These are phyloP conservation scores for Aspergillus hiratsukae DNA, from an alignment of 2,329 filamentous ascomycete species.

Conservation along the genomic window DNA sequence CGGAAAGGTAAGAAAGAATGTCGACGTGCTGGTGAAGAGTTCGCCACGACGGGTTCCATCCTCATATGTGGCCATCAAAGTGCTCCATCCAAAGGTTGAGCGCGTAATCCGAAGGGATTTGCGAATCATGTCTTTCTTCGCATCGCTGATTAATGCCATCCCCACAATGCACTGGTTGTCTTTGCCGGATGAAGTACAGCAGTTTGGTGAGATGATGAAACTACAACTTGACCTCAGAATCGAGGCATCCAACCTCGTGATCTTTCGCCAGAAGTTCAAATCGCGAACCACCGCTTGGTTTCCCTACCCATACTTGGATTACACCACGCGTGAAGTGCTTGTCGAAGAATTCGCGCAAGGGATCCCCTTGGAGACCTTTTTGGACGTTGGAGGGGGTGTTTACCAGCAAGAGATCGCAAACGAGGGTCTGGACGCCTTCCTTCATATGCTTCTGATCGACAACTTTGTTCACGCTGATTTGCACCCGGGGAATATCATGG, in stretches of 20 bases:
- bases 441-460: conserved; percentile 94
- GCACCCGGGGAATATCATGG: conserved; percentile 98
- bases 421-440: conserved; percentile 89
- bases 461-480: conserved; percentile 97
- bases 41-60: conserved; percentile 82
- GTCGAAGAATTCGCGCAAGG: conserved; percentile 96
- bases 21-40: conserved; percentile 82
- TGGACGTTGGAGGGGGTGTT: conserved; percentile 84
- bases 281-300: conserved; percentile 92
- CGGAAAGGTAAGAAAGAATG: conserved; percentile 70
- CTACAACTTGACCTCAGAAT: conserved; percentile 94
- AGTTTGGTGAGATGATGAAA: conserved; percentile 98
- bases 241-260: conserved; percentile 80
- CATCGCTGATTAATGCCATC: conserved; percentile 73
- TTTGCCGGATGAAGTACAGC: conserved; percentile 84
- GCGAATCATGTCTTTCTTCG: conserved; percentile 91
- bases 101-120: conserved; percentile 85
- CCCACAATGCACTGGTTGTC: conserved; percentile 98
- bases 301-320: conserved; percentile 87
- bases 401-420: conserved; percentile 94
- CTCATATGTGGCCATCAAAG: conserved; percentile 90
- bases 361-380: conserved; percentile 82
- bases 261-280: conserved; percentile 87
- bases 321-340: conserved; percentile 85
- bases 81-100: conserved; percentile 88